Evolutionary conservation across 257 asterid genomes (phyloP).

Genomic region (Ehretia macrophylla): DNA sequence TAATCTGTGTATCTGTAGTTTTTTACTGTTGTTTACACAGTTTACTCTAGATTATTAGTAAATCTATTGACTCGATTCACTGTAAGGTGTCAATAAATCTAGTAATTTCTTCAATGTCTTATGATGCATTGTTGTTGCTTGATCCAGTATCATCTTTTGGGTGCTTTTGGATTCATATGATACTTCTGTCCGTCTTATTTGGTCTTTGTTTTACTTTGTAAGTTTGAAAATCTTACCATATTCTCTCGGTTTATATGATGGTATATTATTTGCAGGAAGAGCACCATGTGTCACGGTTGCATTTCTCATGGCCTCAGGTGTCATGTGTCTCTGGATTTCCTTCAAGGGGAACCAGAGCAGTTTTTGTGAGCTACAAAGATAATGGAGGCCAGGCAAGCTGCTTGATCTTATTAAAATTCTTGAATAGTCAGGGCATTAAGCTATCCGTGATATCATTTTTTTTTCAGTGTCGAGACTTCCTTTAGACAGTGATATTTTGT

Average conservation of each 20-base stretch:
- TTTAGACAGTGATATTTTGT: background rate
- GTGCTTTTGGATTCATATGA: no score
- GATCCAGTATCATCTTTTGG: no score
- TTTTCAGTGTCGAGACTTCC: background rate
- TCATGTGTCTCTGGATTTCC: constrained; percentile 72
- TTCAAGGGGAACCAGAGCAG: constrained; percentile 65
- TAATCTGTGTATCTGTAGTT: no score
- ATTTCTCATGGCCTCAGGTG: constrained; percentile 88
- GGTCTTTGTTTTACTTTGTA: background rate
- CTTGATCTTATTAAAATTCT: background rate
- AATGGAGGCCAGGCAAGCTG: constrained; percentile 63
- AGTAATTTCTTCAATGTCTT: no score
- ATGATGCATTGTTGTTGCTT: no score
- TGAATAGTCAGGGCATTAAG: background rate
- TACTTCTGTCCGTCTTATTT: no score
- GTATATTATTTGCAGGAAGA: constrained; percentile 64
- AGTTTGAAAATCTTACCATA: background rate
- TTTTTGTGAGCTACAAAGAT: constrained; percentile 70
- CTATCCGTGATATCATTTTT: background rate
- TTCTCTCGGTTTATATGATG: constrained; percentile 9
- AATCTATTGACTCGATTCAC: no score
- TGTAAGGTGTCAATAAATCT: no score
- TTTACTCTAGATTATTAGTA: no score
- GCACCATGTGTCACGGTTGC: constrained; percentile 61
- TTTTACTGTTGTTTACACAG: no score